phyloP scores from a whole-genome alignment of 2,329 filamentous ascomycete genomes.

The Exophiala mesophila region DNA sequence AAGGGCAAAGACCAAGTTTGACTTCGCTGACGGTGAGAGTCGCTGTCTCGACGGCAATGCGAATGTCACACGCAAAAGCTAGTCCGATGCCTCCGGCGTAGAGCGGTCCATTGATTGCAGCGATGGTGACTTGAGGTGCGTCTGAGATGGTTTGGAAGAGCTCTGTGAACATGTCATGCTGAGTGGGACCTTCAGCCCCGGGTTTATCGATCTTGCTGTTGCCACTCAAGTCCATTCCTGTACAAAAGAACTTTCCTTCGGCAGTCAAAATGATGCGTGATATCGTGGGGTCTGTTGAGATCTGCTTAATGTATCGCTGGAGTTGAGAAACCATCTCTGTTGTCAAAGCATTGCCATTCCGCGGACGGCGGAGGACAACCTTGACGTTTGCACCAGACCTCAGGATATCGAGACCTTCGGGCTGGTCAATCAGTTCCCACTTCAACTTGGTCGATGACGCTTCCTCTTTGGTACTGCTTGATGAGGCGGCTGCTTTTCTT shows the following conservation, averaged over 20 bases:
- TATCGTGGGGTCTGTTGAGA: constrained; percentile 27
- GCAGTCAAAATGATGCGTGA: constrained; percentile 27
- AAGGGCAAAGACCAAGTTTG: constrained; percentile 37
- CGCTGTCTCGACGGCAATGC: constrained; percentile 23
- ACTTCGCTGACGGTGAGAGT: constrained; percentile 37
- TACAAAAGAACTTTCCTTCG: constrained; percentile 23
- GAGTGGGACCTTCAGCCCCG: constrained; percentile 19
- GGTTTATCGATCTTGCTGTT: constrained; percentile 26
- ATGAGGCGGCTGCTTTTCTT: constrained; percentile 4
- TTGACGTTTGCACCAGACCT: constrained; percentile 28
- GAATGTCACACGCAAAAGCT: constrained; percentile 41
- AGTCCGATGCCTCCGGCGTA: constrained; percentile 44
- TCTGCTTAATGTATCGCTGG: constrained; percentile 28
- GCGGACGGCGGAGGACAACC: constrained; percentile 31
- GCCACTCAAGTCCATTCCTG: constrained; percentile 21
- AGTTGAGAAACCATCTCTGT: constrained; percentile 34
- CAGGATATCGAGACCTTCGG: constrained; percentile 28
- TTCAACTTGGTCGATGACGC: not conserved
- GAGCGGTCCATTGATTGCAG: constrained; percentile 39
- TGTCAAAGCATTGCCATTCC: constrained; percentile 40
- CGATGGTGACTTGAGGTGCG: constrained; percentile 40
- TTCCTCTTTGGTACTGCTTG: not conserved
- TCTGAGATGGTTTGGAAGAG: constrained; percentile 38
- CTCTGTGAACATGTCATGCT: constrained; percentile 13
- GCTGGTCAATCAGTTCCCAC: constrained; percentile 25